Base-by-base conservation (phyloP, 2,329 filamentous ascomycete genomes). In the Sporothrix phasma region DNA sequence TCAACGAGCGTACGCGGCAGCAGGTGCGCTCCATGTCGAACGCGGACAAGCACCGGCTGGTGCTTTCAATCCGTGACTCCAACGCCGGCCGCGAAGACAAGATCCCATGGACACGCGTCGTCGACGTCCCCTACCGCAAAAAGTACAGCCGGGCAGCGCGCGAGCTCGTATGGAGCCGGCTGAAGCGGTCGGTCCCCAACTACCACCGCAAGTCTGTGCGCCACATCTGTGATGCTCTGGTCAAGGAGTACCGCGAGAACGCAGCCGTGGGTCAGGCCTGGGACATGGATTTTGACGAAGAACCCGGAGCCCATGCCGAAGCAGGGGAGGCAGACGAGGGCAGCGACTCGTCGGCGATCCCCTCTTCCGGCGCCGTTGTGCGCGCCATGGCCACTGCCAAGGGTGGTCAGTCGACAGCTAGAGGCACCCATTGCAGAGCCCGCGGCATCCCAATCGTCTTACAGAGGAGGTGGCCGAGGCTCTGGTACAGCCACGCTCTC, bases 21-120 rank as follows among this genome's bases (percentile, higher is more conserved):
- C 75, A 80, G 46, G 72, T 80, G 15, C 70, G 70, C 1, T 72
- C 70, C 31, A 79, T 84, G 74, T 71, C 74, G 13, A 69, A 77
- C 64, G 69, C 73, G 19, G 79, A 83, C 63, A 80, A 79, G 64
- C 74, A 77, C 63, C 71, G 72, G 15, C 69, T 84, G 26, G 71
- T 81, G 0, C 69, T 74, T 41, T 75, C 77, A 2, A 77, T 84
- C 41, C 72, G 76, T 7, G 74, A 76, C 15, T 76, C 74, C 3
- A 73, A 73, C 1, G 78, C 74, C 1, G 69, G 71, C 8, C 71
- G 66, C 0, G 81, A 84, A 61, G 68, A 70, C 8, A 79, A 78
- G 54, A 82, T 85, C 46, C 77, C 77, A 0, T 85, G 83, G 83
- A 68, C 70, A 41, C 73, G 70, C 26, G 70, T 84, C 13, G 66